Conservation (phyloP, 2,329 filamentous ascomycete genomes). For the Pseudofabraea citricarpa region DNA sequence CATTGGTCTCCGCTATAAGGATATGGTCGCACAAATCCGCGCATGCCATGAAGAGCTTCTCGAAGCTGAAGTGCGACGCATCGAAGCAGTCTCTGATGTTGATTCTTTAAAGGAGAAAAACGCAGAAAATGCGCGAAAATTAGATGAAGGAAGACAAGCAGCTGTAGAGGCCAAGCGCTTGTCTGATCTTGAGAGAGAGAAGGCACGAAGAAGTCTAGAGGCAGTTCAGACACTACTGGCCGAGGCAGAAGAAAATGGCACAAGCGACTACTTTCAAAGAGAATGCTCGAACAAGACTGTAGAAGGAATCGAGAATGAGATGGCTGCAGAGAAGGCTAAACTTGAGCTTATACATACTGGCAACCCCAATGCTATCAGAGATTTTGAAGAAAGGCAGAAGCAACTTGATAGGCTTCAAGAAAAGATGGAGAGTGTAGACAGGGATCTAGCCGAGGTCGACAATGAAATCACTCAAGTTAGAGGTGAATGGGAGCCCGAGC, state of each 20-base stretch:
- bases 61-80: conserved; percentile 62
- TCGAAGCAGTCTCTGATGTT: conserved; percentile 82
- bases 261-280: conserved; percentile 33
- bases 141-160: conserved; percentile 41
- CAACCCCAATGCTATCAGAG: conserved; percentile 68
- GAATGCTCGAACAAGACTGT: conserved; percentile 45
- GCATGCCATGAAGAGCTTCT: conserved; percentile 58
- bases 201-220: conserved; percentile 33
- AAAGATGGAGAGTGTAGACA: conserved; percentile 51
- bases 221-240: conserved; percentile 28
- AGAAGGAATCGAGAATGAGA: conserved; percentile 66
- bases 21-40: conserved; percentile 58
- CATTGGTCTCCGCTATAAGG: conserved; percentile 47
- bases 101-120: conserved; percentile 65
- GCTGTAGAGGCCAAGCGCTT: conserved; percentile 34
- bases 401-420: conserved; percentile 63
- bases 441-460: conserved; percentile 49
- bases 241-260: conserved; percentile 32
- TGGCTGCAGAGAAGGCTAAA: conserved; percentile 67
- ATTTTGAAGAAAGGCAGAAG: conserved; percentile 68
- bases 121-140: conserved; percentile 46
- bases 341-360: conserved; percentile 77
- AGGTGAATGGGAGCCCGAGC: conserved; percentile 72
- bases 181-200: conserved; percentile 32
- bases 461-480: conserved; percentile 61